A percentile compares a stretch with the other conserved stretches of the same genome.
Conservation (phyloP, 2,329 filamentous ascomycete species). For the Fusarium chuoi region DNA sequence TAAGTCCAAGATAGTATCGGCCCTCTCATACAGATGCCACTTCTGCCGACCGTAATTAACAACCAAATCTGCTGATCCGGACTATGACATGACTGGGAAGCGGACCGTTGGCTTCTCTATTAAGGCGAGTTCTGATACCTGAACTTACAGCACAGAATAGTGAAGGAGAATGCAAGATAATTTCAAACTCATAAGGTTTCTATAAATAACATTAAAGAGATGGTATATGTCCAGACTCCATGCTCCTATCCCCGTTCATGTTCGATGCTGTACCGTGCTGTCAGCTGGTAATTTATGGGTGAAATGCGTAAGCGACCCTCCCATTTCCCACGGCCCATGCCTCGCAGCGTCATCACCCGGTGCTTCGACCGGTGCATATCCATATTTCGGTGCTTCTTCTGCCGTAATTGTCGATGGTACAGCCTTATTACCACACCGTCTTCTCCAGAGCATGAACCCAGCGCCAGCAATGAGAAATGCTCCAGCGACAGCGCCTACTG, state of each 20-base stretch:
- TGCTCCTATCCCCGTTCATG: not conserved
- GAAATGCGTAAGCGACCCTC: not conserved
- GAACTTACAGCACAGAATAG: not conserved
- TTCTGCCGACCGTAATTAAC: not conserved
- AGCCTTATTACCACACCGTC: not conserved
- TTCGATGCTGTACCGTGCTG: not conserved
- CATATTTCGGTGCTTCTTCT: not conserved
- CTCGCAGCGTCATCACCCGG: not conserved
- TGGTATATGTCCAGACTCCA: not conserved
- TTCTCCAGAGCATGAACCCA: constrained; percentile 1
- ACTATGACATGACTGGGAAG: not conserved
- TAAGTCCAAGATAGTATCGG: not conserved
- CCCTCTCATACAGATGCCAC: not conserved
- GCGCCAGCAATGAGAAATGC: not conserved
- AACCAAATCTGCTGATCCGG: not conserved
- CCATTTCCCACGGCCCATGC: constrained; percentile 1
- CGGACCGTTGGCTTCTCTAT: not conserved
- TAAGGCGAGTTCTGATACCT: not conserved
- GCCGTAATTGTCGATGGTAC: accelerated
- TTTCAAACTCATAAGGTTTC: accelerated
- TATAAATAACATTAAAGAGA: not conserved
- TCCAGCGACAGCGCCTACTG: not conserved
- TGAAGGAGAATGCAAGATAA: accelerated
- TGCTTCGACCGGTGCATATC: not conserved
- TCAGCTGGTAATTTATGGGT: not conserved